Evolutionary conservation across 2,329 filamentous ascomycete species (phyloP).

Genomic region (Fusarium multiceps): DNA sequence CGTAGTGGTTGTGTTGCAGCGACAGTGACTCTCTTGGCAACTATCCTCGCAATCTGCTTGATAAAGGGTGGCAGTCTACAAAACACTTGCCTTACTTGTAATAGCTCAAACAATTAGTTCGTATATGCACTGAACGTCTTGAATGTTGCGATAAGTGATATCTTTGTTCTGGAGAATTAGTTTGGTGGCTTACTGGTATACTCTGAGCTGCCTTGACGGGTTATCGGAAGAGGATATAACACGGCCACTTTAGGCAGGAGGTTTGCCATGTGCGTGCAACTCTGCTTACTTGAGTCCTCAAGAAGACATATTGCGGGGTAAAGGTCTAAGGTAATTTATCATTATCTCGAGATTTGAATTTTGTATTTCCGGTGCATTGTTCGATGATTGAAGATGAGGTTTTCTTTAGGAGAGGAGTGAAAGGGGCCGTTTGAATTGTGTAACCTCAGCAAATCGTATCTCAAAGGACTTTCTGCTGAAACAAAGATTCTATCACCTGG

Average conservation of each 20-base stretch:
- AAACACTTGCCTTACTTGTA: background rate
- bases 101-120: background rate
- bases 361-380: background rate
- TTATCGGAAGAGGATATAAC: background rate
- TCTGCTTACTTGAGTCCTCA: background rate
- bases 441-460: too few species aligned
- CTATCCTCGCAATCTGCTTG: background rate
- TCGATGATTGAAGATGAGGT: background rate
- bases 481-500: too few species aligned
- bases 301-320: background rate
- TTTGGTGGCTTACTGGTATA: background rate
- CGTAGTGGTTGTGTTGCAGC: background rate
- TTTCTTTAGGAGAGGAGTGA: background rate
- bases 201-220: background rate
- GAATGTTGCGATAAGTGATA: background rate
- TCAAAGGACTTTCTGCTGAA: too few species aligned
- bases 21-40: background rate
- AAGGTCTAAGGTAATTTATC: background rate
- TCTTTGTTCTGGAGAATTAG: fast-evolving
- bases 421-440: background rate
- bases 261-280: background rate
- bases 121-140: background rate
- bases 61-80: background rate
- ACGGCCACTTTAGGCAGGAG: background rate
- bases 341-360: fast-evolving